Evolutionary conservation across 805 yeast genomes (phyloP).

Genomic region (Pichia nanzhaoensis): DNA sequence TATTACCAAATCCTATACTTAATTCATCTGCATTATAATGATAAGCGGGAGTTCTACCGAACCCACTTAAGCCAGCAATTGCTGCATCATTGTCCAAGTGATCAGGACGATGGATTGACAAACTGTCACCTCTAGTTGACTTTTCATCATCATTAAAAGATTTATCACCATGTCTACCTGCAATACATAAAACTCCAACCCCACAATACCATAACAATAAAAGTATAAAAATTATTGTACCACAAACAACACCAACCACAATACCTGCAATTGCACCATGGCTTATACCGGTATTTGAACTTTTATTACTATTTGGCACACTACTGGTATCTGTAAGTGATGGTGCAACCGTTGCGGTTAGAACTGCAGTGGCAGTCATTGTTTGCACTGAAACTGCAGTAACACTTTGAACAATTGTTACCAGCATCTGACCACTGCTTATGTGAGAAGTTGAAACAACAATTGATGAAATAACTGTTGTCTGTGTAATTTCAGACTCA

Average conservation of each 20-base stretch:
- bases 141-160: conserved; percentile 21
- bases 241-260: conserved; percentile 28
- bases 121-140: conserved; percentile 8
- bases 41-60: conserved; percentile 12
- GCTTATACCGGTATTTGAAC: conserved; percentile 14
- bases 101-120: conserved; percentile 3
- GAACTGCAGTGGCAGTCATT: conserved; percentile 13
- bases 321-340: neutral
- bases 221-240: conserved; percentile 15
- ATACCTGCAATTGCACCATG: conserved; percentile 33
- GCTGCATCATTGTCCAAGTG: conserved; percentile 4
- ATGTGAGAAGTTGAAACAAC: conserved; percentile 9
- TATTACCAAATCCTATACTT: conserved; percentile 16
- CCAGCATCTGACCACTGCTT: conserved; percentile 10
- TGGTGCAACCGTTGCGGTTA: conserved; percentile 10
- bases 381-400: conserved; percentile 15
- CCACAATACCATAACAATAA: conserved; percentile 19
- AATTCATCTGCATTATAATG: conserved; percentile 14
- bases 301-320: neutral
- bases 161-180: conserved; percentile 18
- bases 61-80: conserved; percentile 7
- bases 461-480: conserved; percentile 13
- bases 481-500: conserved; percentile 12
- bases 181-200: conserved; percentile 9
- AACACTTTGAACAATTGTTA: conserved; percentile 23